Evolutionary conservation across 305 asterid genomes (phyloP).

Genomic region (Rubia tinctorum): DNA sequence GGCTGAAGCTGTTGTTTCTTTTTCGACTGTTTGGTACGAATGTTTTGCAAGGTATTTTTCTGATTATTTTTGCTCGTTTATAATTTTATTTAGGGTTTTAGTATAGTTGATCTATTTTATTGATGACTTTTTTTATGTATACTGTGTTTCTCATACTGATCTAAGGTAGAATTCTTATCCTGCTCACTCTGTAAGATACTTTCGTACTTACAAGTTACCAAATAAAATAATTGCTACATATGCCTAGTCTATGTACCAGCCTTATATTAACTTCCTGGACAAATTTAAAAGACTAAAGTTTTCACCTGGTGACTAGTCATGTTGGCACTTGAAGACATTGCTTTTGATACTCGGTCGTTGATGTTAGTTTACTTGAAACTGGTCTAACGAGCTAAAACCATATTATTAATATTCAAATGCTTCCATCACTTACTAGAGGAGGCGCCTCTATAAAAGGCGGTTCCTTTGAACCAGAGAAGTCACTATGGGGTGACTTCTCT

Average conservation of each 20-base stretch:
- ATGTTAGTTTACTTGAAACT: constrained; percentile 79
- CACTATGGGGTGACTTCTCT: too few relatives aligned
- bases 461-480: too few relatives aligned
- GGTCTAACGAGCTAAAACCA: constrained; percentile 33
- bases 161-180: constrained; percentile 42
- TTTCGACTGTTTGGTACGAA: too few relatives aligned
- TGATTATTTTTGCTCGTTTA: too few relatives aligned
- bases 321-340: constrained; percentile 68
- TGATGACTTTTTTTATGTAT: too few relatives aligned
- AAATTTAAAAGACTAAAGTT: constrained; percentile 77
- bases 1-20: too few relatives aligned
- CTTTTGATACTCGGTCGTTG: constrained; percentile 83
- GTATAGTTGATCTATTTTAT: too few relatives aligned
- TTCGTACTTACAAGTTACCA: constrained; percentile 2
- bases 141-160: constrained; percentile 74
- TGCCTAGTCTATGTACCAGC: constrained; percentile 47
- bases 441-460: too few relatives aligned
- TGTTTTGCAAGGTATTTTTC: too few relatives aligned
- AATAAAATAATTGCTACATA: constrained; percentile 2
- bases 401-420: too few relatives aligned
- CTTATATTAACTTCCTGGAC: constrained; percentile 83
- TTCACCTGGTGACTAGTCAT: constrained; percentile 95
- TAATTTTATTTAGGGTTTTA: too few relatives aligned
- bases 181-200: constrained; percentile 5
- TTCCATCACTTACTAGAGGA: too few relatives aligned